Conservation (phyloP, 1,284 basidiomycete genomes). For the Trametes pubescens region DNA sequence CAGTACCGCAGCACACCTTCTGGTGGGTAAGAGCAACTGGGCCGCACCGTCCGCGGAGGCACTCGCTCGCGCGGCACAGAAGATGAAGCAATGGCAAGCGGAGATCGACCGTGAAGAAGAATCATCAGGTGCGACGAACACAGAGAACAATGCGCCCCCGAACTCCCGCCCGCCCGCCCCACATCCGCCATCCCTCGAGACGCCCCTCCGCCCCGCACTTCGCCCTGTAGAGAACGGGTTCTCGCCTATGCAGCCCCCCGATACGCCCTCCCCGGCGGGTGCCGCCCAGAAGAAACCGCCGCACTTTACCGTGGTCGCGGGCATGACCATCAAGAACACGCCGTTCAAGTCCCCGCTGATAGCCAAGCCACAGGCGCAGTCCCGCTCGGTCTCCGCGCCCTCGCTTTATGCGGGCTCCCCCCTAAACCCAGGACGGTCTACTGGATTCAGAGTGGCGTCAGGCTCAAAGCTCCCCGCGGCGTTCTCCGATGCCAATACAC, state of each 20-base stretch:
- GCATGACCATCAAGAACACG: conserved; percentile 45
- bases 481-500: conserved; percentile 30
- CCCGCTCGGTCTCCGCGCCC: conserved; percentile 22
- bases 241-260: conserved; percentile 32
- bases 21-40: conserved; percentile 31
- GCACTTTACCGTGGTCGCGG: conserved; percentile 16
- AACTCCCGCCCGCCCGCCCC: conserved; percentile 2
- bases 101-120: conserved; percentile 48
- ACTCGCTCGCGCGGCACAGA: conserved; percentile 61
- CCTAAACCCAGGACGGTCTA: conserved; percentile 39
- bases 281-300: conserved; percentile 35
- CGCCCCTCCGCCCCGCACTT: conserved; percentile 50
- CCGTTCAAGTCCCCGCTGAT: conserved; percentile 67
- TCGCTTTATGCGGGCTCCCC: conserved; percentile 41
- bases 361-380: conserved; percentile 23
- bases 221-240: conserved; percentile 50
- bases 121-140: conserved; percentile 8
- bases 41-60: conserved; percentile 66
- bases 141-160: conserved; percentile 20
- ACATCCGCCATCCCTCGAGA: conserved; percentile 24
- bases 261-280: conserved; percentile 35
- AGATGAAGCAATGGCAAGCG: conserved; percentile 61
- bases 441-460: conserved; percentile 17
- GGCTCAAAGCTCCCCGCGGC: conserved; percentile 23
- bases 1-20: conserved; percentile 21